Evolutionary conservation across 306 rosid species (phyloP).

Genomic region (Vigna unguiculata): DNA sequence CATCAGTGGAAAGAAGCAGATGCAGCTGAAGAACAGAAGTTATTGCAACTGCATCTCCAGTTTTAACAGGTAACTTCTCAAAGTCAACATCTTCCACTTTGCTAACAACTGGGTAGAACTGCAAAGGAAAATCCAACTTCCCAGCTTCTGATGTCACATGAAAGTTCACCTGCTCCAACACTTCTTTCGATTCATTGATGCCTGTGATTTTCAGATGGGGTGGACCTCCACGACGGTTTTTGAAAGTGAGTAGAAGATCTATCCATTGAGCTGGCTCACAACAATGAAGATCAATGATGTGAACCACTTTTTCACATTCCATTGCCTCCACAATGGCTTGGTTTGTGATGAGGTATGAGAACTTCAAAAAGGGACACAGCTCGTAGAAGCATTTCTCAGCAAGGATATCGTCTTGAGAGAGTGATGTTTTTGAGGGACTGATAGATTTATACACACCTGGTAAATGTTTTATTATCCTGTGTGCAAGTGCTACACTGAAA

Average conservation of each 20-base stretch:
- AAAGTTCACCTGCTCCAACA: conserved; percentile 71
- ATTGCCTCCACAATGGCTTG: conserved; percentile 86
- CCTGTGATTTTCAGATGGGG: conserved; percentile 85
- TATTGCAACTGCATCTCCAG: conserved; percentile 89
- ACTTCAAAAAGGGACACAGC: conserved; percentile 77
- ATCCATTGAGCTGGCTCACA: conserved; percentile 86
- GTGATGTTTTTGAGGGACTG: conserved; percentile 60
- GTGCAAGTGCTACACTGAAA: conserved; percentile 81
- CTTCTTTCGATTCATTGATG: conserved; percentile 74
- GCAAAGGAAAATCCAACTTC: conserved; percentile 74
- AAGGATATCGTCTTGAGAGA: conserved; percentile 59
- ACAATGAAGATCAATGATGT: conserved; percentile 81
- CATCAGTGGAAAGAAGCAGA: conserved; percentile 72
- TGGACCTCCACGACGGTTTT: conserved; percentile 71
- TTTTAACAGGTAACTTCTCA: conserved; percentile 71
- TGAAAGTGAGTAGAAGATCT: conserved; percentile 64
- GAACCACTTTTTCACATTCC: conserved; percentile 78
- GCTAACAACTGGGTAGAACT: conserved; percentile 71
- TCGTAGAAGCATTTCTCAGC: conserved; percentile 74
- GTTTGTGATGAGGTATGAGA: conserved; percentile 72
- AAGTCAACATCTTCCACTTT: conserved; percentile 75
- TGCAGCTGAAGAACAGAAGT: conserved; percentile 84
- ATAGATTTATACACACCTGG: conserved; percentile 80
- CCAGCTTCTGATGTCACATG: conserved; percentile 73
- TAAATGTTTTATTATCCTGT: conserved; percentile 63